A percentile compares a stretch with the other conserved stretches of the same genome.
Evolutionary conservation across 2,329 filamentous ascomycete species (phyloP).

Genomic region (Sporothrix schenckii): DNA sequence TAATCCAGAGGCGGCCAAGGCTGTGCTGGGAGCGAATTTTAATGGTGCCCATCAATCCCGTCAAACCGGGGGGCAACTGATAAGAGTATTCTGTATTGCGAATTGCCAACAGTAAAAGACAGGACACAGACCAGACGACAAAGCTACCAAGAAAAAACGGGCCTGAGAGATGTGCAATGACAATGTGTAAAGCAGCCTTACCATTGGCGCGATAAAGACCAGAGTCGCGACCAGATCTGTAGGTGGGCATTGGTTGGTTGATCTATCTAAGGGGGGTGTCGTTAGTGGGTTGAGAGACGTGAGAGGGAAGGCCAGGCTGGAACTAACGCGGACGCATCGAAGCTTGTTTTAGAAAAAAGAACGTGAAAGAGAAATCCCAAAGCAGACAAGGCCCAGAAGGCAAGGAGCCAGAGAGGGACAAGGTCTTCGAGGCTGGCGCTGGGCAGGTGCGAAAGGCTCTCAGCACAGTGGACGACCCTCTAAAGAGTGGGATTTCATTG

Average conservation of each 20-base stretch:
- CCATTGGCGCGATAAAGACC: slow-evolving; percentile 28
- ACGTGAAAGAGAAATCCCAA: slow-evolving; percentile 31
- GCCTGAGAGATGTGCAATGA: slow-evolving; percentile 25
- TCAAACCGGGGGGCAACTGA: slow-evolving; percentile 23
- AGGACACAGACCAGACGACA: neutral
- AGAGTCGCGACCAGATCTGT: neutral
- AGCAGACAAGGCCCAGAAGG: slow-evolving; percentile 20
- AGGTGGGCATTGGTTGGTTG: slow-evolving; percentile 20
- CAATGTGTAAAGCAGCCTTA: slow-evolving; percentile 29
- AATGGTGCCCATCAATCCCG: neutral
- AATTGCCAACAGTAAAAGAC: slow-evolving; percentile 25
- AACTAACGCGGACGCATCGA: slow-evolving; percentile 25
- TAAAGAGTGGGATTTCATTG: slow-evolving; percentile 25
- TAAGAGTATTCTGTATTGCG: slow-evolving; percentile 22
- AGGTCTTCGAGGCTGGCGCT: slow-evolving; percentile 18
- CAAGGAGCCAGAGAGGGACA: neutral
- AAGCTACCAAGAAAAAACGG: neutral
- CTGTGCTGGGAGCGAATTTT: neutral
- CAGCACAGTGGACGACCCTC: neutral
- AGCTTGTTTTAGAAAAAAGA: slow-evolving; percentile 32
- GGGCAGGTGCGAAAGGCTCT: slow-evolving; percentile 7
- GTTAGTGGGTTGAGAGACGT: neutral
- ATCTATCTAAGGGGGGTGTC: neutral
- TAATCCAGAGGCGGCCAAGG: slow-evolving; percentile 1
- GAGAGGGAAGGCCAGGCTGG: slow-evolving; percentile 1